Conservation (phyloP, 1,139 yeast genomes). For the Tardiomyces digboiensis region DNA sequence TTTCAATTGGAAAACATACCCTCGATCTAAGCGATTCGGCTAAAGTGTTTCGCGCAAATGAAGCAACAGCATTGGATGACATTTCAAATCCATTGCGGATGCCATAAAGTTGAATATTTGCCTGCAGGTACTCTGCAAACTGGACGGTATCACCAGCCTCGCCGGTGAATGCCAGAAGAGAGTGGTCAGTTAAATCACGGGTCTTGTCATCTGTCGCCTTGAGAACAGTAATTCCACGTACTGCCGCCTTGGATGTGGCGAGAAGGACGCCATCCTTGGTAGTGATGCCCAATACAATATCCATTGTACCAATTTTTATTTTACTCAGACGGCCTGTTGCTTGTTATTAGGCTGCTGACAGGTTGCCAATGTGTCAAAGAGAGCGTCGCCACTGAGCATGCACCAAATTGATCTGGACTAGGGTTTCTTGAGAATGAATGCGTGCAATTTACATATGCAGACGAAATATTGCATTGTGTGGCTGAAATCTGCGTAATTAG, state of each 20-base stretch:
- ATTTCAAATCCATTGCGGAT: slow-evolving; percentile 82
- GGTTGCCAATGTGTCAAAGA: no score
- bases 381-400: no score
- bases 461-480: no score
- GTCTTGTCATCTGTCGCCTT: slow-evolving; percentile 89
- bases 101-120: slow-evolving; percentile 80
- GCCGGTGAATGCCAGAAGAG: slow-evolving; percentile 85
- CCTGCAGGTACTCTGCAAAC: slow-evolving; percentile 90
- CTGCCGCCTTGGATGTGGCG: slow-evolving; percentile 90
- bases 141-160: slow-evolving; percentile 89
- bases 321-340: no score
- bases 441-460: no score
- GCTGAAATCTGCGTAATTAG: no score
- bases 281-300: slow-evolving; percentile 78
- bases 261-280: slow-evolving; percentile 72
- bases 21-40: slow-evolving; percentile 84
- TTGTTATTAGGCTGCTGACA: no score
- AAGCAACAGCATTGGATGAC: slow-evolving; percentile 62
- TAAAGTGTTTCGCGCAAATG: slow-evolving; percentile 79
- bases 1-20: slow-evolving; percentile 19
- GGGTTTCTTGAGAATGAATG: no score
- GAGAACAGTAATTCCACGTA: slow-evolving; percentile 87
- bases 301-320: no score
- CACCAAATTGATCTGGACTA: no score
- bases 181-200: slow-evolving; percentile 60